Evolutionary conservation across 108 stramenopile genomes (phyloP).

Genomic region (Nannochloropsis salina): DNA sequence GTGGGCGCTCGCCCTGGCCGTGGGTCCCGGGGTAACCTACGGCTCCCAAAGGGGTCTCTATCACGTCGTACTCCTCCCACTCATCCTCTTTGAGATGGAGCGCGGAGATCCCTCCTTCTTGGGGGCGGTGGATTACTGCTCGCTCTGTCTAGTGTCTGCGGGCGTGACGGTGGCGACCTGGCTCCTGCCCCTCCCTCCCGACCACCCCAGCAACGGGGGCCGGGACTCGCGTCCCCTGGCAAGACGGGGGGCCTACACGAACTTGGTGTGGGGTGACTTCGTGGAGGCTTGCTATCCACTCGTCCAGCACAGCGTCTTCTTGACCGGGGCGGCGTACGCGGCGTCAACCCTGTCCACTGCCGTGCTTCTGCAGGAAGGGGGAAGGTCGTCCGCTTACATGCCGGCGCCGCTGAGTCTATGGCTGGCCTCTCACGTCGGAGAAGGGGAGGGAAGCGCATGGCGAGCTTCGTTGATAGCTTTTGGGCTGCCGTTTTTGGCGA

Average conservation of each 20-base stretch:
- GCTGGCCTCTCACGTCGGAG: not conserved
- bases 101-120: not conserved
- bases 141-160: not conserved
- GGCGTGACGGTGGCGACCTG: not conserved
- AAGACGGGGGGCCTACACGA: not conserved
- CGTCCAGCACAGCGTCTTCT: not conserved
- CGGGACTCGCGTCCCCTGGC: not conserved
- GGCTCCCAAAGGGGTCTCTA: not conserved
- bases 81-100: conserved; percentile 16
- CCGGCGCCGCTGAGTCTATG: not conserved
- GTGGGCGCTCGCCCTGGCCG: not conserved
- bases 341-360: not conserved
- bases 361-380: not conserved
- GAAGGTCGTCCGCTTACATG: not conserved
- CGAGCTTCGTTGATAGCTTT: not conserved
- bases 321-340: not conserved
- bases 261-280: not conserved
- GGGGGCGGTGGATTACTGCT: not conserved
- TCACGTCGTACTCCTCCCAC: not conserved
- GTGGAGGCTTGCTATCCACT: not conserved
- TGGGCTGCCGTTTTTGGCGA: not conserved
- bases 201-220: not conserved
- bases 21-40: not conserved
- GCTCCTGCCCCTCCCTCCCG: not conserved
- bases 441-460: not conserved